Conservation (phyloP, 768 basidiomycete species). For the Rhizopogon vesiculosus region DNA sequence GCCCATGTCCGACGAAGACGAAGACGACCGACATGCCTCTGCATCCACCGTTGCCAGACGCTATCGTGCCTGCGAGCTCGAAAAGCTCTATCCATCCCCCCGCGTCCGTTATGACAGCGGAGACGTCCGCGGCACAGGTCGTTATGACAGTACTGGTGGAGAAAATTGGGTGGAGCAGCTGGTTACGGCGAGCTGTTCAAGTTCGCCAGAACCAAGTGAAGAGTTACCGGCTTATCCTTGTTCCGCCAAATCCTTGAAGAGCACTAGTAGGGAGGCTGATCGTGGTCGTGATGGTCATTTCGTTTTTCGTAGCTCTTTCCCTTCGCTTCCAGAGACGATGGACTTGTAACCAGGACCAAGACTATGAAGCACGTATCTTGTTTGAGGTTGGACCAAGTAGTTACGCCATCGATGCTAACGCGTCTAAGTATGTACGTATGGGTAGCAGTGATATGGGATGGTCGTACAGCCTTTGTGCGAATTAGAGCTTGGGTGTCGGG, state of each 20-base stretch:
- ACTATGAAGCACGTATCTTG: neutral
- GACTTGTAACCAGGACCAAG: neutral
- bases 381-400: neutral
- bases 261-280: neutral
- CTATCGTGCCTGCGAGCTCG: neutral
- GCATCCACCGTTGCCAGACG: neutral
- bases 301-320: neutral
- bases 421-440: neutral
- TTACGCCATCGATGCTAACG: no score
- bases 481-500: no score
- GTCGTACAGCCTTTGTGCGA: neutral
- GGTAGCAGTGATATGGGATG: neutral
- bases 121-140: neutral
- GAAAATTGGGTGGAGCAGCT: neutral
- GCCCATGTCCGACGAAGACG: neutral
- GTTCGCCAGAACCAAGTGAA: neutral
- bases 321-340: neutral
- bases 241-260: neutral
- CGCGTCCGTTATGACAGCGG: no score
- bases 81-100: neutral
- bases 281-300: neutral
- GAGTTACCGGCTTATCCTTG: slow-evolving; percentile 1
- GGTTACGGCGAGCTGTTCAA: neutral
- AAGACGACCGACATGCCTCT: neutral
- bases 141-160: neutral